A percentile compares a stretch with the other conserved stretches of the same genome.
Conservation (phyloP, 331 rosid genomes). For the Pyrus hybrid region DNA sequence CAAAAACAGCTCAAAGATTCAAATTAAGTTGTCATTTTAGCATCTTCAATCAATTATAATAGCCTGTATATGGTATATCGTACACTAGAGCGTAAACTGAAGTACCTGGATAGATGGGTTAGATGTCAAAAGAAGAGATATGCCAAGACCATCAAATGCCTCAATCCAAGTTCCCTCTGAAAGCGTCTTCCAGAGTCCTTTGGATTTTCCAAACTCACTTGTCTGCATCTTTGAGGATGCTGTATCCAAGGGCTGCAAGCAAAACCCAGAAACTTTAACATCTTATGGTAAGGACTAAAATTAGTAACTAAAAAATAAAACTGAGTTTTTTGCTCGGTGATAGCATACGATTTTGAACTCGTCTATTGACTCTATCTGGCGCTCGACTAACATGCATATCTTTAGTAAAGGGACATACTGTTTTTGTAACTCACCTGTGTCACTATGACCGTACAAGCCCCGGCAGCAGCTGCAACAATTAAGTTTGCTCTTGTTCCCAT, state of each 20-base stretch:
- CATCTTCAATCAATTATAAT: no score
- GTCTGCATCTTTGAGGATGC: constrained; percentile 96
- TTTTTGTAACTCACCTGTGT: constrained; percentile 51
- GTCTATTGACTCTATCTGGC: not conserved
- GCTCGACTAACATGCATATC: not conserved
- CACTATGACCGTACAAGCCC: constrained; percentile 70
- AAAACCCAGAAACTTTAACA: constrained; percentile 12
- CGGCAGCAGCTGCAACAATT: constrained; percentile 84
- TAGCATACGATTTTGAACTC: not conserved
- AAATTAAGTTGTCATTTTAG: constrained; percentile 4
- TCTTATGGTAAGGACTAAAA: not conserved
- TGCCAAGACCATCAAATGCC: constrained; percentile 84
- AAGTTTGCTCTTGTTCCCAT: constrained; percentile 82
- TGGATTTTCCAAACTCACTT: constrained; percentile 89
- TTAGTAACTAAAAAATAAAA: not conserved
- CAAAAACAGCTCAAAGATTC: constrained; percentile 4
- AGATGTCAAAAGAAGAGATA: constrained; percentile 87
- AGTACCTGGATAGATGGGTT: no score
- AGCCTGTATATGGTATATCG: no score
- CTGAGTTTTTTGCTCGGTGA: not conserved
- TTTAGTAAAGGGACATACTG: not conserved
- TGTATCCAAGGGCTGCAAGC: constrained; percentile 77
- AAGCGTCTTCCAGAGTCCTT: constrained; percentile 85
- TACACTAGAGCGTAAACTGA: not conserved
- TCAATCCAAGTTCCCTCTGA: constrained; percentile 80